Percentiles rank a stretch among this genome's conserved stretches.
Conservation (phyloP, 108 stramenopile genomes). For the Cyclotella atomus region DNA sequence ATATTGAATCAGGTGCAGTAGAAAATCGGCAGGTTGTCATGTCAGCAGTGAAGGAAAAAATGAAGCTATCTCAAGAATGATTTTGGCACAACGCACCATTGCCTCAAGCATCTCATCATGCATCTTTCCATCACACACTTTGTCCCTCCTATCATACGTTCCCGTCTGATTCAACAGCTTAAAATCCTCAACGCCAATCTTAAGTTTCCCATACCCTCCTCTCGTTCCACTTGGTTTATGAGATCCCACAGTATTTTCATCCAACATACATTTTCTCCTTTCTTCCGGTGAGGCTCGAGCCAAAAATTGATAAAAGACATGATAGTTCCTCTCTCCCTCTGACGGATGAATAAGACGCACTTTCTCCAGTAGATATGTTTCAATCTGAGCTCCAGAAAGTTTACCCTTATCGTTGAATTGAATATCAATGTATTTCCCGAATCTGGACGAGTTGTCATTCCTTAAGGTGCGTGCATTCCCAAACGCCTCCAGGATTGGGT, state of each 20-base stretch:
- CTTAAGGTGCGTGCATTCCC: constrained; percentile 96
- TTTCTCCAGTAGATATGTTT: constrained; percentile 87
- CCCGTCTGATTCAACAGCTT: constrained; percentile 67
- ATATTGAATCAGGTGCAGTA: background rate
- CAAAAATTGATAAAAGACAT: constrained; percentile 90
- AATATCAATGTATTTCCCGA: constrained; percentile 95
- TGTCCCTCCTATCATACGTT: constrained; percentile 84
- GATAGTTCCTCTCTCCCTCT: constrained; percentile 89
- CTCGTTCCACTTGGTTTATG: background rate
- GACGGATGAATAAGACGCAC: constrained; percentile 73
- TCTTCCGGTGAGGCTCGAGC: constrained; percentile 4
- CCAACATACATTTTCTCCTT: background rate
- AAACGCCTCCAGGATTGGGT: constrained; percentile 97
- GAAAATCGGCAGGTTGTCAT: background rate
- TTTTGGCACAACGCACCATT: constrained; percentile 80
- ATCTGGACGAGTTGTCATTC: constrained; percentile 95
- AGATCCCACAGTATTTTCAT: constrained; percentile 8
- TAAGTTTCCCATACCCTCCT: constrained; percentile 13
- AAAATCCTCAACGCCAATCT: constrained; percentile 62
- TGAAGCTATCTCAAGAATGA: background rate
- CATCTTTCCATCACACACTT: constrained; percentile 81
- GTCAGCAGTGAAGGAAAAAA: background rate
- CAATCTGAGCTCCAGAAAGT: constrained; percentile 74
- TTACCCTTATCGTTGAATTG: constrained; percentile 60
- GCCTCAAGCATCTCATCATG: constrained; percentile 82